Evolutionary conservation across 768 basidiomycete species (phyloP), one percentile per base, ranked within the genome.

Genomic region (Lactarius hengduanensis): DNA sequence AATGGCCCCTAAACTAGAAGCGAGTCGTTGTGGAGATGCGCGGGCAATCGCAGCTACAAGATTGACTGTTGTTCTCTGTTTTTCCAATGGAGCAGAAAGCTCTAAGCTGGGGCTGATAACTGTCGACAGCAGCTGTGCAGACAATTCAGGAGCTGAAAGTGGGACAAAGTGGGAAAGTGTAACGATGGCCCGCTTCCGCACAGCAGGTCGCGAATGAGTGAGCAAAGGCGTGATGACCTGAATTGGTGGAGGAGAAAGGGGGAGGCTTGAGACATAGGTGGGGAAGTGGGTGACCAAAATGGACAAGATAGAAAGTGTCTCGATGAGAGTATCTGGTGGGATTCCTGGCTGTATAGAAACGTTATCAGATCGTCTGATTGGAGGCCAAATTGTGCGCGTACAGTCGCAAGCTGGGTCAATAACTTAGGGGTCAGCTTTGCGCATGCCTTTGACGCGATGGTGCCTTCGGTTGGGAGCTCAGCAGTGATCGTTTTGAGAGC

Each of bases 401-500:
- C 96, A 72, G 86, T 91, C 58, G 87, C 80, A 20, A 96, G 82
- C 72, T 96, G 93, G 2, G 78, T 82, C 13, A 98, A 83, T 8
- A 97, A 80, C 74, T 91, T 91, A 9, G 94, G 91, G 2, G 91
- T 88, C 58, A 98, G 80, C 77, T 91, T 94, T 54, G 86, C 86
- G 72, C 93, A 94, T 40, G 91, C 91, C 50, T 87, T 88, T 1
- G 81, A 81, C 0, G 90, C 90, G 64, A 96, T 87, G 72, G 86
- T 88, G 61, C 91, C 88, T 69, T 91, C 91, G 6, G 86, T 84
- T 10, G 92, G 91, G 59, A 98, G 81, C 77, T 98, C 95, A 20
- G 89, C 84, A 4, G 95, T 94, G 71, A 98, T 95, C 3, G 94
- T 96, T 79, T 98, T 98, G 64, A 99, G 80, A 5, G 94, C 96